phyloP scores from a whole-genome alignment of 2,329 filamentous ascomycete genomes.

The Trichoderma lentiforme region DNA sequence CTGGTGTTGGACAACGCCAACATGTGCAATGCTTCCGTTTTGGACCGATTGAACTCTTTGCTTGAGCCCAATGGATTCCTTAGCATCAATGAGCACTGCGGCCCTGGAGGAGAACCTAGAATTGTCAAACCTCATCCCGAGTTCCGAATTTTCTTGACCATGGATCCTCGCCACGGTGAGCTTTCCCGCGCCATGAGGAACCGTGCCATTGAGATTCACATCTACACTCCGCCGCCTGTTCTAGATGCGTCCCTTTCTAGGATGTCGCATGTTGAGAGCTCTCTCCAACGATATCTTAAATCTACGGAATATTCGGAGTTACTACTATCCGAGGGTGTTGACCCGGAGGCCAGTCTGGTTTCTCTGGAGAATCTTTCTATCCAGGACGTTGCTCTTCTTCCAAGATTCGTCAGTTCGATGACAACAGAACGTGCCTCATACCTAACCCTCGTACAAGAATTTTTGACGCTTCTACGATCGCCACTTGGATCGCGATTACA shows the following conservation, averaged over 20 bases:
- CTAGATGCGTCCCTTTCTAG: constrained; percentile 35
- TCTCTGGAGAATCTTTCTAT: constrained; percentile 48
- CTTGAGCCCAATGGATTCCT: constrained; percentile 86
- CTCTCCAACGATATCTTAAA: constrained; percentile 45
- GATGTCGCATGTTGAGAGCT: constrained; percentile 48
- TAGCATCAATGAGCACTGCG: constrained; percentile 90
- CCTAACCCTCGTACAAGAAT: constrained; percentile 23
- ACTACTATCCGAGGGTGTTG: constrained; percentile 23
- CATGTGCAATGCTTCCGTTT: constrained; percentile 88
- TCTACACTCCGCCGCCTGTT: constrained; percentile 48
- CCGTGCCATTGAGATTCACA: constrained; percentile 82
- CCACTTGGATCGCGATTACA: constrained; percentile 29
- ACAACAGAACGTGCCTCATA: constrained; percentile 19
- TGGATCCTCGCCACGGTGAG: constrained; percentile 89
- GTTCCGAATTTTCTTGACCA: constrained; percentile 90
- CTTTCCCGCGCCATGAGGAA: constrained; percentile 96
- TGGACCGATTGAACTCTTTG: constrained; percentile 90
- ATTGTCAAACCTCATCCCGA: constrained; percentile 77
- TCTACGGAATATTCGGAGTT: constrained; percentile 33
- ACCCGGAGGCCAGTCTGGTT: constrained; percentile 31
- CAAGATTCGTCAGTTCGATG: constrained; percentile 30
- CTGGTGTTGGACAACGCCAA: constrained; percentile 96
- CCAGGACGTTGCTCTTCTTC: constrained; percentile 41
- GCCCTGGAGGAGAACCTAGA: constrained; percentile 73
- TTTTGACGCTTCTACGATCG: constrained; percentile 34